Evolutionary conservation across 1,139 yeast species (phyloP), one percentile per base, ranked within the genome.

Genomic region (Scheffersomyces titani): DNA sequence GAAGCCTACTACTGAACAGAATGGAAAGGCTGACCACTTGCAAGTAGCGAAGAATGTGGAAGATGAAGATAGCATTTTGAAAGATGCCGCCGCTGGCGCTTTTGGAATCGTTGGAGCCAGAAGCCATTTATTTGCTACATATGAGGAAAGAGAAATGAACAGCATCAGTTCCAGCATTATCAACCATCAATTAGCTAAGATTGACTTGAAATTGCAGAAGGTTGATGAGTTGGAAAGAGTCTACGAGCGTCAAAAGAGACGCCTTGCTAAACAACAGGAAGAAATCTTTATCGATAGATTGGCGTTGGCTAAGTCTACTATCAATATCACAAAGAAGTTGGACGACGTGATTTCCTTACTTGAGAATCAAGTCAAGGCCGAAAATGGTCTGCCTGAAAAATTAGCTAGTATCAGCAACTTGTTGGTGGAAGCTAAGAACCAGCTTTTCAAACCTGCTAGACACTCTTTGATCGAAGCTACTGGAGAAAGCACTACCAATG

Each of bases 121-220:
- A 61, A 83, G 97, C 47, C 94, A 90, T 66, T 83, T 91, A 46
- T 88, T 93, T 73, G 92, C 96, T 16, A 84, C 87, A 19, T 87
- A 85, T 67, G 96, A 92, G 69, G 98, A 92, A 67, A 78, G 94
- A 55, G 92, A 90, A 67, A 84, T 92, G 85, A 73, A 86, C 61
- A 84, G 82, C 57, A 71, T 87, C 44, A 74, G 89, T 22, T 76
- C 80, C 20, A 80, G 81, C 22, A 83, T 93, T 52, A 82, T 92
- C 46, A 88, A 89, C 65, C 85, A 87, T 52, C 92, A 92, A 71
- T 69, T 90, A 62, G 82, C 86, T 56, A 90, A 92, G 66, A 80
- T 93, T 51, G 96, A 92, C 60, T 72, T 90, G 63, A 94, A 96
- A 71, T 73, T 94, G 62, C 75, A 80, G 20, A 88, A 91, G 64